phyloP scores from a whole-genome alignment of 1,139 yeast species.

The Saccharomycopsis hybrid region DNA sequence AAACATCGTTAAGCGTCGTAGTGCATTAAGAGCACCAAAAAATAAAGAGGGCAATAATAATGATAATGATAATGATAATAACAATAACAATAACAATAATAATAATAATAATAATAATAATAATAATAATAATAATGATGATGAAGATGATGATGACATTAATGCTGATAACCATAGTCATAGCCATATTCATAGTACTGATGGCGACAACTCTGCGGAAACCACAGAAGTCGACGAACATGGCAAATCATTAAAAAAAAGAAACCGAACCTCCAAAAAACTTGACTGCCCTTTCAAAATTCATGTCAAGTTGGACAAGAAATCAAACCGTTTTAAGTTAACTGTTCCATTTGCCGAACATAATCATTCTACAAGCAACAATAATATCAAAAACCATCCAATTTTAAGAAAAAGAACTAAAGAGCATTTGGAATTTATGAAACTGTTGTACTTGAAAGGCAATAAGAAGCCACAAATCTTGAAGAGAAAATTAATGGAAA shows the following conservation, averaged over 20 bases:
- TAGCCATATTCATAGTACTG: too few species aligned
- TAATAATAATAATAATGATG: too few species aligned
- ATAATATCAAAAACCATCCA: slow-evolving; percentile 20
- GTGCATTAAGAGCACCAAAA: slow-evolving; percentile 5
- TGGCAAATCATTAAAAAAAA: slow-evolving; percentile 9
- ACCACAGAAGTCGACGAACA: not conserved
- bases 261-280: slow-evolving; percentile 17
- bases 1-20: slow-evolving; percentile 16
- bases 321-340: slow-evolving; percentile 8
- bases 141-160: too few species aligned
- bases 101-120: too few species aligned
- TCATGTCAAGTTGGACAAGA: slow-evolving; percentile 19
- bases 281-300: slow-evolving; percentile 19
- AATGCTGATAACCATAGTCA: too few species aligned
- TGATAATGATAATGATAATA: not conserved
- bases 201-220: not conserved
- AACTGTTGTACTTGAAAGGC: slow-evolving; percentile 12
- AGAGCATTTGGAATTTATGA: slow-evolving; percentile 18
- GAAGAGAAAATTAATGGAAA: slow-evolving; percentile 13
- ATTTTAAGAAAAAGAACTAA: slow-evolving; percentile 17
- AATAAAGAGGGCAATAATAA: not conserved
- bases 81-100: too few species aligned
- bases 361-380: slow-evolving; percentile 13
- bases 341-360: slow-evolving; percentile 18
- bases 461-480: slow-evolving; percentile 17